Evolutionary conservation across 495 filamentous ascomycete genomes (phyloP), one percentile per base, ranked within the genome.

Genomic region (Annulohypoxylon moriforme): DNA sequence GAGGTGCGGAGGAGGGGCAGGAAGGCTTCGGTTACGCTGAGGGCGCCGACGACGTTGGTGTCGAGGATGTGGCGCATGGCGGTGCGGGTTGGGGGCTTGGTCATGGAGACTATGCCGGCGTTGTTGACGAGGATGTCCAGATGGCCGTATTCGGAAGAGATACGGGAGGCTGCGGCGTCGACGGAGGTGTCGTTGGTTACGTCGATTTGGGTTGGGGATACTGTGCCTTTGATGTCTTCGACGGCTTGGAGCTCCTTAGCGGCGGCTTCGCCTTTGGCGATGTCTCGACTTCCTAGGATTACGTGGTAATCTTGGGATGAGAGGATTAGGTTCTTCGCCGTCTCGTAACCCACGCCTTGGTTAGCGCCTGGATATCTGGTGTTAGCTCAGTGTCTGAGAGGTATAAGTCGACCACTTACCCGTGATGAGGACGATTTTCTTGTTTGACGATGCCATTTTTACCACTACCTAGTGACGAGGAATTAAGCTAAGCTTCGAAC

Each of bases 291-390:
- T 3, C 72, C 72, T 10, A 74, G 24, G 24, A 74, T 57, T 3
- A 74, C 59, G 29, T 74, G 72, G 50, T 68, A 74, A 0, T 67
- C 59, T 1, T 60, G 40, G 18, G 77, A 76, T n/a, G 67, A 52
- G 20, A 75, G 49, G 18, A 75, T 66, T 11, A 86, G 73, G 22
- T 77, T 75, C 34, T 76, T 74, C 11, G 78, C 80, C 0, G 78
- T 77, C 36, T 76, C 81, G 53, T 80, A 81, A 16, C 84, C 82
- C 50, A 87, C 79, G 7, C 85, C 84, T 65, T 79, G 76, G 71
- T 85, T 87, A 11, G 76, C 81, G 18, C 84, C 83, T 73, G 22
- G 22, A 31, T 31, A 5, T 29, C 13, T 20, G 8, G 2, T 24
- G 4, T 20, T 34, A 57, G 36, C 42, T 3, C 20, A 1, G 4